Base-by-base conservation (phyloP, 208 protist genomes). In the Leptomonas seymouri region DNA sequence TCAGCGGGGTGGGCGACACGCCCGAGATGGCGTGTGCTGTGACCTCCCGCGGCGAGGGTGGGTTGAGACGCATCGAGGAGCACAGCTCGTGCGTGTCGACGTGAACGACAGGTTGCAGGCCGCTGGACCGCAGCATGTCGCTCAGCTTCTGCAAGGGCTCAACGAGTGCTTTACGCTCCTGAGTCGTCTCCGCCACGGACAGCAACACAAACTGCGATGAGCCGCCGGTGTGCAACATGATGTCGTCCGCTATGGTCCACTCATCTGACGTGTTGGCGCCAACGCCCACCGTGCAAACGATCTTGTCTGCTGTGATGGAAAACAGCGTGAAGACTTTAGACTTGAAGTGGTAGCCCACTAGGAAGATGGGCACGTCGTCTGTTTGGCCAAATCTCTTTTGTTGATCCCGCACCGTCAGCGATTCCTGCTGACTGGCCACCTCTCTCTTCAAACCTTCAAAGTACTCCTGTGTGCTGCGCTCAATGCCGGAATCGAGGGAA, bases 21-120 rank as follows among this genome's bases (percentile, higher is more conserved):
- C 56, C 72, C 20, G 67, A 60, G 12, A 61, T 20, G 2, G 59
- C 76, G 25, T 71, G 51, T 0, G 36, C 58, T 27, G 69, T 66
- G 16, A 84, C 62, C 23, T 76, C 69, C 23, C 58, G 51, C 39
- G 81, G 51, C 9, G 80, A 58, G 34, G 76, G 69, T 18, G 74
- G 64, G 15, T 76, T 4, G n/a, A 59, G 56, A 20, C 68, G 76
- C 3, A 92, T 62, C 14, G 84, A 34, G 25, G 65, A 49, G 30
- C 57, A 71, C 23, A 95, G 70, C 64, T 85, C 81, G 23, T 85
- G 48, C 25, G 67, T 92, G 69, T 93, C 87, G 20, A 93, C 87
- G 66, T 87, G 78, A 14, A 64, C 11, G 28, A 90, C 72, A 18
- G 81, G 79, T 63, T 87, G 81, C 51, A 95, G 64, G 16, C 90